Conservation (phyloP, 345 rosid species). For the Aquilaria malaccensis region DNA sequence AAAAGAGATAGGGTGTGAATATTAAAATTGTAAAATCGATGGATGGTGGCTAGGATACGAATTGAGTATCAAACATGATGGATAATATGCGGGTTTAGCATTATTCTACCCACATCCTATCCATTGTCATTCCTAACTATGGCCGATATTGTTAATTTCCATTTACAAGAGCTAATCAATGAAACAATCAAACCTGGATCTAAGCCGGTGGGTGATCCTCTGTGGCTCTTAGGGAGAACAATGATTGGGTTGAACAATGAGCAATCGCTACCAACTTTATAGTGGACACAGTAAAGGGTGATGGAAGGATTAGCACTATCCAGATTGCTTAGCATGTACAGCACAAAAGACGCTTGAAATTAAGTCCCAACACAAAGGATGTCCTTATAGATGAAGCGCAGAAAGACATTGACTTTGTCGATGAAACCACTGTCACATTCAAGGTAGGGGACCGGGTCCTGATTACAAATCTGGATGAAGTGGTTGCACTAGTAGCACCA, state of each 20-base stretch:
- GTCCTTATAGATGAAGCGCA: constrained; percentile 24
- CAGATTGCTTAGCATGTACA: constrained; percentile 32
- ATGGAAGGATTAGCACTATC: neutral
- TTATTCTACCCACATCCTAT: too few relatives aligned
- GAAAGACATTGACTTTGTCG: constrained; percentile 46
- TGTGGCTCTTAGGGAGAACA: constrained; percentile 54
- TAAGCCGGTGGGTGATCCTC: constrained; percentile 30
- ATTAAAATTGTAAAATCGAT: too few relatives aligned
- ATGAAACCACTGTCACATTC: constrained; percentile 78
- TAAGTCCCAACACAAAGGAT: constrained; percentile 17
- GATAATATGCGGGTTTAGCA: too few relatives aligned
- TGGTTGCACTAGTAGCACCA: constrained; percentile 90
- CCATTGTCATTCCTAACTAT: too few relatives aligned
- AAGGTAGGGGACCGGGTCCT: constrained; percentile 45
- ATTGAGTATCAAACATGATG: too few relatives aligned
- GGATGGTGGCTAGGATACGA: too few relatives aligned
- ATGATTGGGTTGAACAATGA: constrained; percentile 79
- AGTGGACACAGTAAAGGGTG: constrained; percentile 27
- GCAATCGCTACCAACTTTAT: constrained; percentile 38
- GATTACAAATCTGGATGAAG: constrained; percentile 45
- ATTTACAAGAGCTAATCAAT: constrained; percentile 74
- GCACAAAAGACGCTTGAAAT: constrained; percentile 26
- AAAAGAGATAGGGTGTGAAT: too few relatives aligned
- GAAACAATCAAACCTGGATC: constrained; percentile 78
- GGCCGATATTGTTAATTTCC: constrained; percentile 42